Conservation (phyloP, 441 rosid genomes). For the Arabidopsis hybrid region DNA sequence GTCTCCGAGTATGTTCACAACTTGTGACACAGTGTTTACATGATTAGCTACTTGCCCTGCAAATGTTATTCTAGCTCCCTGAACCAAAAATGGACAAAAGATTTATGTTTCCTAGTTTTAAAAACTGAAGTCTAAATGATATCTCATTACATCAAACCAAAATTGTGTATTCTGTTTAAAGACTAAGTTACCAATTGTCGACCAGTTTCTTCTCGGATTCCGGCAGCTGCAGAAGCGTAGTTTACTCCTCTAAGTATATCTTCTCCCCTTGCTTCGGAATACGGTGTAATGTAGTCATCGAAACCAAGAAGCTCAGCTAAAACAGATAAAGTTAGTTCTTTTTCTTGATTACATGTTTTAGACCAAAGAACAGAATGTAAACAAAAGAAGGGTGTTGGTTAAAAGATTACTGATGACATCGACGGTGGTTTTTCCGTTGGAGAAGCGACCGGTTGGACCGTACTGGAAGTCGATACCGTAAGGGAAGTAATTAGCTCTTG, state of each 20-base stretch:
- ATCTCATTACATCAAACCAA: conserved; percentile 21
- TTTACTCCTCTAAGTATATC: conserved; percentile 64
- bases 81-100: conserved; percentile 11
- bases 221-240: conserved; percentile 71
- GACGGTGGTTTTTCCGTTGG: conserved; percentile 68
- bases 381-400: not conserved
- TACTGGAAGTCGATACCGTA: conserved; percentile 65
- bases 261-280: conserved; percentile 41
- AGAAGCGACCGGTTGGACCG: conserved; percentile 68
- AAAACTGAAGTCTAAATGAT: conserved; percentile 7
- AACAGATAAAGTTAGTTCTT: not conserved
- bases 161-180: not conserved
- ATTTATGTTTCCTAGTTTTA: conserved; percentile 35
- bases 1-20: conserved; percentile 70
- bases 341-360: not conserved
- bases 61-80: conserved; percentile 87
- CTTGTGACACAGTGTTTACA: conserved; percentile 62
- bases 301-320: conserved; percentile 67
- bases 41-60: conserved; percentile 82
- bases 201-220: conserved; percentile 60
- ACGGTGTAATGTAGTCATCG: conserved; percentile 56
- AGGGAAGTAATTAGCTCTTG: conserved; percentile 66
- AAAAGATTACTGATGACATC: conserved; percentile 56
- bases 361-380: not conserved
- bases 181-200: conserved; percentile 51